phyloP scores from a whole-genome alignment of 495 filamentous ascomycete genomes.

The Podospora bellae-mahoneyi region DNA sequence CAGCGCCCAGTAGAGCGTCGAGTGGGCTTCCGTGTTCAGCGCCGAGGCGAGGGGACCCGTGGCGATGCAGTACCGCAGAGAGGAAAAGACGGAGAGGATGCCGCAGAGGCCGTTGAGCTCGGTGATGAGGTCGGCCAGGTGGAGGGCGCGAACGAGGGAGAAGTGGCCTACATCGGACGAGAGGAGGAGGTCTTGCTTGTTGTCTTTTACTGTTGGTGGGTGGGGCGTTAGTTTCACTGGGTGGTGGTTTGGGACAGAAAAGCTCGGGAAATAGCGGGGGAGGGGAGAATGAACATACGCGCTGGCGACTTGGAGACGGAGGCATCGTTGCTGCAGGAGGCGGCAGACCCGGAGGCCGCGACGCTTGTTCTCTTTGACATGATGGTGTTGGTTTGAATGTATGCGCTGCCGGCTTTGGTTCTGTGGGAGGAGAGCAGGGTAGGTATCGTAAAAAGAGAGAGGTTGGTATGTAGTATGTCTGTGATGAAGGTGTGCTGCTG shows the following conservation, averaged over 20 bases:
- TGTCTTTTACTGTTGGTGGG: constrained; percentile 50
- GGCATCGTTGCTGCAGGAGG: constrained; percentile 34
- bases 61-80: constrained; percentile 87
- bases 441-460: background rate
- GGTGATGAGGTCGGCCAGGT: constrained; percentile 93
- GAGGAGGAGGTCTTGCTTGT: constrained; percentile 86
- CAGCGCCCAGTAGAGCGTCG: constrained; percentile 75
- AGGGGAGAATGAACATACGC: constrained; percentile 17
- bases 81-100: constrained; percentile 92
- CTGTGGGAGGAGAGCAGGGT: no score
- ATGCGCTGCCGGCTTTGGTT: background rate
- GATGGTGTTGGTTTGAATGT: background rate
- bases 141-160: constrained; percentile 69
- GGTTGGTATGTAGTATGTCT: background rate
- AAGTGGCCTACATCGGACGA: constrained; percentile 71
- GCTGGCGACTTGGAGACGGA: constrained; percentile 29
- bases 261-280: background rate
- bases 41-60: constrained; percentile 45
- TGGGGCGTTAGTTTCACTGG: background rate
- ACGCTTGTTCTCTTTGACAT: constrained; percentile 51
- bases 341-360: constrained; percentile 39
- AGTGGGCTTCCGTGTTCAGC: constrained; percentile 29
- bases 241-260: background rate
- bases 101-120: constrained; percentile 88
- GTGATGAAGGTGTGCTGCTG: background rate